A percentile compares a stretch with the other conserved stretches of the same genome.
These are phyloP conservation scores for Sesbania bispinosa DNA, from an alignment of 306 rosid species.

Conservation along the genomic window DNA sequence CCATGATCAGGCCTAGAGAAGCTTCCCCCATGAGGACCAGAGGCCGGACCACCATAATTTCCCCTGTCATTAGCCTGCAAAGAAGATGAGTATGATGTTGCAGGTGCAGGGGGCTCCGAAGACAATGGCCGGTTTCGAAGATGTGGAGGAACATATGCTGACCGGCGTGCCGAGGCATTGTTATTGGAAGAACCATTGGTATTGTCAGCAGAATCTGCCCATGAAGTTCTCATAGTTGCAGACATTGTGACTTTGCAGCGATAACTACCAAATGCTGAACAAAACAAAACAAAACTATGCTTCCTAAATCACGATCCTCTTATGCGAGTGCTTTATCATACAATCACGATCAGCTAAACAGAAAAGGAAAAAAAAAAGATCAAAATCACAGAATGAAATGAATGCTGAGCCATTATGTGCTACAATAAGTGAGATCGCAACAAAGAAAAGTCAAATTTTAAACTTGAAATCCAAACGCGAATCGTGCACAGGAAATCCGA, in stretches of 20 bases:
- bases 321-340: constrained; percentile 2
- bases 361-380: neutral
- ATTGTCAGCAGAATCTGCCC: constrained; percentile 70
- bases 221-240: constrained; percentile 56
- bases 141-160: constrained; percentile 76
- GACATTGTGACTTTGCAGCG: constrained; percentile 20
- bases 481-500: neutral
- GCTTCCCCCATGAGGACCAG: constrained; percentile 40
- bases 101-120: constrained; percentile 39
- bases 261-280: constrained; percentile 29
- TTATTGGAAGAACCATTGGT: constrained; percentile 33
- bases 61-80: constrained; percentile 27
- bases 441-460: neutral
- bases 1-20: constrained; percentile 43
- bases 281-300: constrained; percentile 1
- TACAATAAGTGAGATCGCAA: constrained; percentile 18
- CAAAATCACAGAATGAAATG: neutral
- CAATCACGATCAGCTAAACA: constrained; percentile 30
- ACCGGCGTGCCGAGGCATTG: constrained; percentile 32
- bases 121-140: constrained; percentile 57
- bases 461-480: constrained; percentile 13
- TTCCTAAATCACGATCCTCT: constrained; percentile 29
- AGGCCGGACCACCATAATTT: constrained; percentile 37
- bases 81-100: constrained; percentile 29
- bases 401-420: neutral